A percentile compares a stretch with the other conserved stretches of the same genome.
Conservation (phyloP, 208 protist genomes). For the Trypanosoma caninum region DNA sequence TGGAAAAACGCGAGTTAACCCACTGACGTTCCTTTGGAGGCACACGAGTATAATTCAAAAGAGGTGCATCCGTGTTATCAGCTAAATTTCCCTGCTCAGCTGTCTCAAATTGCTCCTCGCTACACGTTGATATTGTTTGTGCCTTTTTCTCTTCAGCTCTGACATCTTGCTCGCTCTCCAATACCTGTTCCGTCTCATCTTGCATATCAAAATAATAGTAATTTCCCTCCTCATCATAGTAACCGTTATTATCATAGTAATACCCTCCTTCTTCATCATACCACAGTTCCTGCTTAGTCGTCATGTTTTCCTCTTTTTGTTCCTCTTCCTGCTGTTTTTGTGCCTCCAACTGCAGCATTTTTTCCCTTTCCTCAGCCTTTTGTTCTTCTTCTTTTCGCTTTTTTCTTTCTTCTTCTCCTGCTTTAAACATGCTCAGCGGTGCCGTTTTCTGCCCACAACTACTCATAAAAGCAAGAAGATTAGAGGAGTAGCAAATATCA, state of each 20-base stretch:
- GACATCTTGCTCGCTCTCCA: not conserved
- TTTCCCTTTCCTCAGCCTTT: not conserved
- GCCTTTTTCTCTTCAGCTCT: too few relatives aligned
- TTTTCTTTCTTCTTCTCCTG: not conserved
- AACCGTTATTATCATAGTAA: conserved; percentile 19
- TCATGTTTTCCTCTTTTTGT: not conserved
- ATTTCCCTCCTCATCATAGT: conserved; percentile 20
- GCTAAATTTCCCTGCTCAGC: too few relatives aligned
- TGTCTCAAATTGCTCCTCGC: not conserved
- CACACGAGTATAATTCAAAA: not conserved
- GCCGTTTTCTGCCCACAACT: not conserved
- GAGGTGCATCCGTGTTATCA: not conserved
- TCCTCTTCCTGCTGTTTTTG: conserved; percentile 2
- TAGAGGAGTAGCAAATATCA: conserved; percentile 5
- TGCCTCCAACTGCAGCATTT: not conserved
- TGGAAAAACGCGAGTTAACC: conserved; percentile 1
- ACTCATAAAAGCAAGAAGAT: conserved; percentile 9
- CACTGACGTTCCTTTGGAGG: conserved; percentile 2
- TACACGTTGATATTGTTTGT: not conserved
- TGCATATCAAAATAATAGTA: conserved; percentile 13
- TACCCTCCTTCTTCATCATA: conserved; percentile 23
- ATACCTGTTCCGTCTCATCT: not conserved
- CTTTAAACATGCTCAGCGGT: conserved; percentile 1
- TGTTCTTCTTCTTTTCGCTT: not conserved
- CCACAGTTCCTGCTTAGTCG: not conserved